Evolutionary conservation across 2,329 filamentous ascomycete genomes (phyloP).

Genomic region (Xylariaceae sp.): DNA sequence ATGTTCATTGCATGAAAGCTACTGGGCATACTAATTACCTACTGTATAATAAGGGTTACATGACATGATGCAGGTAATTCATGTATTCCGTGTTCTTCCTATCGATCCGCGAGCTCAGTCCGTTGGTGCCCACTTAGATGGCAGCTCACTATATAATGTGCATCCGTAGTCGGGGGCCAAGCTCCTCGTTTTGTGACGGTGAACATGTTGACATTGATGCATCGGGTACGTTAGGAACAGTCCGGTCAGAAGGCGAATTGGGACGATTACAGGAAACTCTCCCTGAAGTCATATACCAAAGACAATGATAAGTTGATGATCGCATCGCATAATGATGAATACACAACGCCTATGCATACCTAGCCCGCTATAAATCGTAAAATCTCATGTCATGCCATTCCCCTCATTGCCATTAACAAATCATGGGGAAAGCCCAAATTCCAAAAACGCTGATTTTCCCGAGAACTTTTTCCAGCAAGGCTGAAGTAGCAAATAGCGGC

Average conservation of each 20-base stretch:
- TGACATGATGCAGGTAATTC: not conserved
- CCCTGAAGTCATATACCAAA: not conserved
- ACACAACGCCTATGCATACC: not conserved
- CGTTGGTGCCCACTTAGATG: no score
- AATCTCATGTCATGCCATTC: slow-evolving; percentile 17
- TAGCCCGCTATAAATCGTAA: slow-evolving; percentile 17
- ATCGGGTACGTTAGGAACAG: no score
- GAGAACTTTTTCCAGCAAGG: slow-evolving; percentile 15
- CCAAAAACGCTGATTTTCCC: slow-evolving; percentile 2
- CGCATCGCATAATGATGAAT: slow-evolving; percentile 1
- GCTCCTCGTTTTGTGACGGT: no score
- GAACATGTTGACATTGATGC: no score
- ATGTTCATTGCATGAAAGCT: not conserved
- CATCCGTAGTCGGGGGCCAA: no score
- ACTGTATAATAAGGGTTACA: not conserved
- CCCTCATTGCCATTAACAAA: slow-evolving; percentile 21
- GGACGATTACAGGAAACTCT: no score
- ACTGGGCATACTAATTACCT: not conserved
- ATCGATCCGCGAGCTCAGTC: no score
- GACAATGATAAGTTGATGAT: not conserved
- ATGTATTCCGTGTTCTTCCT: not conserved
- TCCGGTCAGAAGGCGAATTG: not conserved
- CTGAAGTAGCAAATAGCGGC: slow-evolving; percentile 10
- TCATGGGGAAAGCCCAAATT: slow-evolving; percentile 3
- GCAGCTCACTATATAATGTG: no score